Evolutionary conservation across 108 stramenopile species (phyloP), one percentile per base, ranked within the genome.

Genomic region (Skeletonema grethae): DNA sequence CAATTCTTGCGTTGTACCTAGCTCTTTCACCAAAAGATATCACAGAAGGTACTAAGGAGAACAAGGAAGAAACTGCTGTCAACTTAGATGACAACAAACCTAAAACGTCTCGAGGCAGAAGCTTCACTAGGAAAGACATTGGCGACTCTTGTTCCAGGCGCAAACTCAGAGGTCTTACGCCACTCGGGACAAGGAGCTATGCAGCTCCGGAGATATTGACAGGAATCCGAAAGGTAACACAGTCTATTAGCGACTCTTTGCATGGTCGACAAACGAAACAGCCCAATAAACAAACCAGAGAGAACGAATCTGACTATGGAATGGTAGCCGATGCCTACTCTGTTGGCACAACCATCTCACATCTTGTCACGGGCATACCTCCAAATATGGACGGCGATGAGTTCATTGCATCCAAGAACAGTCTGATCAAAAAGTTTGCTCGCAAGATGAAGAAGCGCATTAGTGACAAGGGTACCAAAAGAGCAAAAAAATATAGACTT

Each of bases 301-400:
- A 91, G 38, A 86, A 84, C 2, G 86, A 82, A 58, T 91, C 87
- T 3, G 90, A 88, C 61, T 95, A 95, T 63, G 91, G 94, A 6
- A 91, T 95, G 91, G 90, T 91, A 46, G 90, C 88, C 5, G 94
- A 95, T 77, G 84, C 94, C 0, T 95, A 86, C 71, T 87, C 88
- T 16, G 90, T 91, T 3, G 94, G 94, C 4, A 83, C 87, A 66
- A 95, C 94, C 12, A 74, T 95, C 63, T 82, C 88, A 16, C 85
- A 89, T 55, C 80, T 90, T 50, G 61, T 95, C 18, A 93, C 91
- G 0, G 94, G 94, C 30, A 88, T 95, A 6, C 90, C 94, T 45
- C 88, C 94, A 11, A 79, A 88, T 57, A 72, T 69, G 16, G 72
- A 88, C 25, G 86, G 88, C 4, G 87, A 88, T 3, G 85, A 88